Conservation (phyloP, 768 basidiomycete species). For the Boletellus ananiceps region DNA sequence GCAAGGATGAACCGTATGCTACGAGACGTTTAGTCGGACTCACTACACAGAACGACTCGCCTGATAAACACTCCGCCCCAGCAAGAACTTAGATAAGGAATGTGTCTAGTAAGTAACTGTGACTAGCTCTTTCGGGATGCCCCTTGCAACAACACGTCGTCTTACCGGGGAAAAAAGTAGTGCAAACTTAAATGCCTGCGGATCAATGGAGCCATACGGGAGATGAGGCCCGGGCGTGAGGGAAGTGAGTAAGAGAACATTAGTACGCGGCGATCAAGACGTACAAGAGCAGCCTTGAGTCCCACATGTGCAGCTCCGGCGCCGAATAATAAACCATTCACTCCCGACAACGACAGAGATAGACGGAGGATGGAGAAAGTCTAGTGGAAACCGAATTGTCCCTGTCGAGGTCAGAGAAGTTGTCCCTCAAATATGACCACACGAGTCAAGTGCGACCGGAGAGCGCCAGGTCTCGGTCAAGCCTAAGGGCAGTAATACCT, state of each 20-base stretch:
- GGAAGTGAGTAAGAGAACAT: conserved; percentile 29
- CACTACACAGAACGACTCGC: conserved; percentile 22
- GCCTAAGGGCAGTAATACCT: no score
- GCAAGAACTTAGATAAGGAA: conserved; percentile 40
- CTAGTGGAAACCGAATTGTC: conserved; percentile 48
- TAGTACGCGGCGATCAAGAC: conserved; percentile 40
- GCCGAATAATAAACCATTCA: no score
- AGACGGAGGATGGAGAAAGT: conserved; percentile 28
- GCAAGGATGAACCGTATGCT: conserved; percentile 70
- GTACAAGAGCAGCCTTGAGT: conserved; percentile 35
- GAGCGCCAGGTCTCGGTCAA: conserved; percentile 44
- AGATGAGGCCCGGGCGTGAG: background rate
- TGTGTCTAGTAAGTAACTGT: conserved; percentile 48
- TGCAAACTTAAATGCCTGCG: conserved; percentile 45
- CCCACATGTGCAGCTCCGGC: no score
- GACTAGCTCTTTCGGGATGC: conserved; percentile 63
- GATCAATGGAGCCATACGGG: conserved; percentile 2
- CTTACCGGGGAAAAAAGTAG: conserved; percentile 72
- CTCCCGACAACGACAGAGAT: no score
- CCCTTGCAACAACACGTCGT: conserved; percentile 33
- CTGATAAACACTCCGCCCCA: conserved; percentile 69
- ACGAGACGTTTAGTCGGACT: conserved; percentile 1
- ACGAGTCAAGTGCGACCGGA: conserved; percentile 27
- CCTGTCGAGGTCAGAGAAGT: conserved; percentile 57
- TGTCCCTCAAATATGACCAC: conserved; percentile 58